A percentile compares a stretch with the other conserved stretches of the same genome.
Evolutionary conservation across 148 eudicot species (phyloP).

Genomic region (Tetragonia tetragonoides): DNA sequence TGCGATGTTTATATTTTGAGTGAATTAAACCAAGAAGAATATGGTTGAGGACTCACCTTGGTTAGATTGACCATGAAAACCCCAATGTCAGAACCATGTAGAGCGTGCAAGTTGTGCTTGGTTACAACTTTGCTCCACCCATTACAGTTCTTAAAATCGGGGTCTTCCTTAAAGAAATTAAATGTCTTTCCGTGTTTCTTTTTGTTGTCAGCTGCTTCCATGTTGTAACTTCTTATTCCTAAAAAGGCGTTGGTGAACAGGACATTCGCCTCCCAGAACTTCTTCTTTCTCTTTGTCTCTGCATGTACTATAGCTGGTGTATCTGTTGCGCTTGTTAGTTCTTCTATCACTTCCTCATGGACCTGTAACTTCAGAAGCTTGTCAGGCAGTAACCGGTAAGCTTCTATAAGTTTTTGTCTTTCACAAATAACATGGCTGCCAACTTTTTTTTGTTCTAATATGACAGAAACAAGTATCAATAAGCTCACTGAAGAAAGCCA

Average conservation of each 20-base stretch:
- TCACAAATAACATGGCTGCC: too few species aligned
- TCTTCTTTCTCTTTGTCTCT: conserved; percentile 20
- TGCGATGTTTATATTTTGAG: background rate
- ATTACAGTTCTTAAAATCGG: conserved; percentile 58
- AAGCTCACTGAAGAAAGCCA: too few species aligned
- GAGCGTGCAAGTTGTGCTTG: conserved; percentile 40
- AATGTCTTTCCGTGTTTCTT: conserved; percentile 42
- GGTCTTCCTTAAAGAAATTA: conserved; percentile 56
- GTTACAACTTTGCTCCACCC: conserved; percentile 71
- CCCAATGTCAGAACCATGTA: conserved; percentile 49
- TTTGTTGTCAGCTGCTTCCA: conserved; percentile 39
- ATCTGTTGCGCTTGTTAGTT: conserved; percentile 36
- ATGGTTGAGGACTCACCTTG: conserved; percentile 33
- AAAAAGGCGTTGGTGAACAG: conserved; percentile 33
- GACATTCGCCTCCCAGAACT: conserved; percentile 42
- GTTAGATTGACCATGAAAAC: conserved; percentile 73
- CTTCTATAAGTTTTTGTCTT: background rate
- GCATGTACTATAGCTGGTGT: conserved; percentile 59
- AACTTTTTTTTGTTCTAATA: too few species aligned
- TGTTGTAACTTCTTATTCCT: conserved; percentile 33
- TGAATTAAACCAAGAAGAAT: background rate
- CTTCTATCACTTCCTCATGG: conserved; percentile 55
- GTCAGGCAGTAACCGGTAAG: background rate
- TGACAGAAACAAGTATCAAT: too few species aligned
- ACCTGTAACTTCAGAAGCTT: conserved; percentile 32